A percentile compares a stretch with the other conserved stretches of the same genome.
phyloP scores from a whole-genome alignment of 345 rosid species.

The Microthlaspi erraticum region DNA sequence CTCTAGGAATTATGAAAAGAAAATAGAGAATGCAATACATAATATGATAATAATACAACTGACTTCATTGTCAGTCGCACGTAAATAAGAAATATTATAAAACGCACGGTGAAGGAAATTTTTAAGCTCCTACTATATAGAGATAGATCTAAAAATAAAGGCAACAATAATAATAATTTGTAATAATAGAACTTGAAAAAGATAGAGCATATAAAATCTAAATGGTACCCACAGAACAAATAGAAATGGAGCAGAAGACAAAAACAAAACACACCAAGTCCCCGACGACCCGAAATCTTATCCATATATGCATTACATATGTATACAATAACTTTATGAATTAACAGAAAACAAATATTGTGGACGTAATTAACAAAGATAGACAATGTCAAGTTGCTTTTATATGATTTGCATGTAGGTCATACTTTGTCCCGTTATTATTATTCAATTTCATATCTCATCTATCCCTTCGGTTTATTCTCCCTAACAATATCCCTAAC shows the following conservation, averaged over 20 bases:
- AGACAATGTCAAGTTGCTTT: slow-evolving; percentile 42
- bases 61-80: not conserved
- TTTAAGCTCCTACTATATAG: not conserved
- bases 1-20: not conserved
- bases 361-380: slow-evolving; percentile 40
- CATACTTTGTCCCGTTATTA: slow-evolving; percentile 39
- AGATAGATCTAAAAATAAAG: slow-evolving; percentile 10
- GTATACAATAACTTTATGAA: slow-evolving; percentile 19
- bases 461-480: slow-evolving; percentile 13
- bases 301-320: slow-evolving; percentile 35
- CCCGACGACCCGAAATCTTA: slow-evolving; percentile 43
- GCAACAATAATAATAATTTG: slow-evolving; percentile 22
- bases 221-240: slow-evolving; percentile 45
- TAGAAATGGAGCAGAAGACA: slow-evolving; percentile 42
- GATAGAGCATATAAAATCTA: slow-evolving; percentile 30
- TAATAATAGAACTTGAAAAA: no score
- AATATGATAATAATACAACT: not conserved
- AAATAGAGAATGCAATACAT: not conserved
- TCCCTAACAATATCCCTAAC: not conserved
- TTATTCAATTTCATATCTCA: slow-evolving; percentile 30
- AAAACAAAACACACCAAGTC: slow-evolving; percentile 42
- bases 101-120: slow-evolving; percentile 26
- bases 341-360: slow-evolving; percentile 25
- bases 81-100: slow-evolving; percentile 1
- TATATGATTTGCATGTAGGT: slow-evolving; percentile 45